A percentile compares a stretch with the other conserved stretches of the same genome.
These are phyloP conservation scores for Phellopilus nigrolimitatus DNA, from an alignment of 1,284 basidiomycete genomes.

Conservation along the genomic window DNA sequence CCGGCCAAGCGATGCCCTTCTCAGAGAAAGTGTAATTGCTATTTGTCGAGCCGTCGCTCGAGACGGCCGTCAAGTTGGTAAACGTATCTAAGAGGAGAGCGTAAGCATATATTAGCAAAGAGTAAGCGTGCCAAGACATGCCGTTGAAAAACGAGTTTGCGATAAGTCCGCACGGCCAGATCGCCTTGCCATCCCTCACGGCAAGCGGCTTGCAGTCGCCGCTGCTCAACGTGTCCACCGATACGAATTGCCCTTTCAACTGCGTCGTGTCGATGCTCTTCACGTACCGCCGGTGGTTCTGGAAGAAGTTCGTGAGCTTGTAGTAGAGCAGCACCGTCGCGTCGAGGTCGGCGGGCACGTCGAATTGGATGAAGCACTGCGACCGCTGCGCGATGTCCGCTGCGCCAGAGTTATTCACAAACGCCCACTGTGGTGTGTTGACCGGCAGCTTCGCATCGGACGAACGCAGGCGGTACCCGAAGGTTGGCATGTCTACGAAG, in stretches of 20 bases:
- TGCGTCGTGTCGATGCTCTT: constrained; percentile 87
- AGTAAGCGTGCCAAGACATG: constrained; percentile 31
- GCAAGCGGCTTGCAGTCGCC: constrained; percentile 92
- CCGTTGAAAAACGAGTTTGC: constrained; percentile 99
- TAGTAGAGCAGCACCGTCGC: constrained; percentile 91
- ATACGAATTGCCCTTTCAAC: constrained; percentile 71
- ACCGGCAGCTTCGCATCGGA: constrained; percentile 46
- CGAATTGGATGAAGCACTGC: constrained; percentile 77
- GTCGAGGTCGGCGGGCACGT: constrained; percentile 75
- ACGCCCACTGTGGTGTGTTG: constrained; percentile 63
- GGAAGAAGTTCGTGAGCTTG: constrained; percentile 94
- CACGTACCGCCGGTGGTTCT: constrained; percentile 98
- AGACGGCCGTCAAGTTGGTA: constrained; percentile 48
- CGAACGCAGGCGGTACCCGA: constrained; percentile 66
- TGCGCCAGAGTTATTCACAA: constrained; percentile 48
- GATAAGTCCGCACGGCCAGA: constrained; percentile 96
- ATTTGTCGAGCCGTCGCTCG: constrained; percentile 36
- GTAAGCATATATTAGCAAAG: background rate
- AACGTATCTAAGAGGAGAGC: constrained; percentile 65
- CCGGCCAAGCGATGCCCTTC: constrained; percentile 89
- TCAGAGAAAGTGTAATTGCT: constrained; percentile 75
- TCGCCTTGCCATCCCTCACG: constrained; percentile 44
- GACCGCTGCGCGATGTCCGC: constrained; percentile 42
- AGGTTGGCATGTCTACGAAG: constrained; percentile 63
- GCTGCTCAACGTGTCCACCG: constrained; percentile 48